These are phyloP conservation scores for Oehlia diaphana DNA, from an alignment of 192 early-diverging fungal species.

Conservation along the genomic window DNA sequence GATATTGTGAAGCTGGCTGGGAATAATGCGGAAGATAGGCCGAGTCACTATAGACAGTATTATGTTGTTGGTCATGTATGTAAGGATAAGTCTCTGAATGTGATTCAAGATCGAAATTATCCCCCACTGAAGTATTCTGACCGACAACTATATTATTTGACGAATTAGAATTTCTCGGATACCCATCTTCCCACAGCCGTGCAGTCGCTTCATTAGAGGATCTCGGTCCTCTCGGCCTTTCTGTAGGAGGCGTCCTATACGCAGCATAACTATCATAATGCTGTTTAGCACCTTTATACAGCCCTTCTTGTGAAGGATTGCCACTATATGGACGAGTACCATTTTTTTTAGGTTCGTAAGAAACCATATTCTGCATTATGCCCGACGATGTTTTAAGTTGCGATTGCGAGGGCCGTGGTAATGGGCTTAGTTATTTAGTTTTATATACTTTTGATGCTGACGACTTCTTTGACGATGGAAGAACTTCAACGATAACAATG, in stretches of 20 bases:
- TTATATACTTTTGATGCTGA: background rate
- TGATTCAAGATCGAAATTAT: background rate
- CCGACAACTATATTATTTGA: background rate
- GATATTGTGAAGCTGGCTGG: background rate
- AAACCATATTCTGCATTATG: constrained; percentile 26
- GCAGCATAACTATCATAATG: constrained; percentile 10
- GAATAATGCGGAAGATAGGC: background rate
- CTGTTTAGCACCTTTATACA: background rate
- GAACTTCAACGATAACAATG: background rate
- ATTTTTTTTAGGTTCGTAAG: constrained; percentile 20
- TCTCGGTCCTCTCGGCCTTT: background rate
- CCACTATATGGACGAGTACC: constrained; percentile 4
- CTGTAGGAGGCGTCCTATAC: background rate
- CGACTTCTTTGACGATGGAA: background rate
- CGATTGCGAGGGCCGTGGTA: background rate
- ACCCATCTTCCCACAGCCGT: background rate
- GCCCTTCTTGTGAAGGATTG: background rate
- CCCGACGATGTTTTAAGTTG: background rate
- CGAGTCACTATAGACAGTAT: background rate
- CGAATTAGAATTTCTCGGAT: background rate
- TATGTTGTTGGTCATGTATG: background rate
- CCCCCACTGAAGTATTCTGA: background rate
- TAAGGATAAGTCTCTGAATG: background rate
- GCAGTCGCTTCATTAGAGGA: background rate
- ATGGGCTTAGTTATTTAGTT: background rate